Conservation (phyloP, 108 stramenopile species). For the Poteriospumella lacustris region DNA sequence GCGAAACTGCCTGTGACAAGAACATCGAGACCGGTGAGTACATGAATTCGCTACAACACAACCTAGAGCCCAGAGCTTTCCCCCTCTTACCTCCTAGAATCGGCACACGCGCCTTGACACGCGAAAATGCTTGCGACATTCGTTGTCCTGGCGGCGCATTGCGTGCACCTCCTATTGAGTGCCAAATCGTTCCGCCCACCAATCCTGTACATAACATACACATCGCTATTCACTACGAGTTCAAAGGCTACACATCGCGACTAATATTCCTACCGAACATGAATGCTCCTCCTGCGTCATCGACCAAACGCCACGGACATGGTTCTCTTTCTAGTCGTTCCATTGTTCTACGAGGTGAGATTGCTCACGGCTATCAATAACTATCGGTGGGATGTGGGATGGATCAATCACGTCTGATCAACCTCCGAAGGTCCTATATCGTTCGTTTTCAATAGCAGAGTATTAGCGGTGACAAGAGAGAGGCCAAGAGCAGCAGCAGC, state of each 20-base stretch:
- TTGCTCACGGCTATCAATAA: too few relatives aligned
- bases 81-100: constrained; percentile 87
- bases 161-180: constrained; percentile 71
- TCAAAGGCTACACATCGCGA: background rate
- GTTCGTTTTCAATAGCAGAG: too few relatives aligned
- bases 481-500: too few relatives aligned
- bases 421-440: too few relatives aligned
- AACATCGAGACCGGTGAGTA: background rate
- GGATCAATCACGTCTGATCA: too few relatives aligned
- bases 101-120: constrained; percentile 81
- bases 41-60: background rate
- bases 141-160: constrained; percentile 53
- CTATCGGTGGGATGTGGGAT: too few relatives aligned
- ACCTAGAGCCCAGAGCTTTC: constrained; percentile 25
- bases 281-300: constrained; percentile 94
- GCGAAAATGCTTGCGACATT: constrained; percentile 64
- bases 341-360: background rate
- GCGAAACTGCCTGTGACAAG: constrained; percentile 40
- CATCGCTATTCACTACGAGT: background rate
- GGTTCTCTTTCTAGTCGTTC: constrained; percentile 62
- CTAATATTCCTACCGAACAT: constrained; percentile 64
- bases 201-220: constrained; percentile 9
- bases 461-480: too few relatives aligned
- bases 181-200: constrained; percentile 82
- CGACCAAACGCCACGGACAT: constrained; percentile 92